Evolutionary conservation across 495 filamentous ascomycete species (phyloP), one percentile per base, ranked within the genome.

Genomic region (Talaromyces stipitatus): DNA sequence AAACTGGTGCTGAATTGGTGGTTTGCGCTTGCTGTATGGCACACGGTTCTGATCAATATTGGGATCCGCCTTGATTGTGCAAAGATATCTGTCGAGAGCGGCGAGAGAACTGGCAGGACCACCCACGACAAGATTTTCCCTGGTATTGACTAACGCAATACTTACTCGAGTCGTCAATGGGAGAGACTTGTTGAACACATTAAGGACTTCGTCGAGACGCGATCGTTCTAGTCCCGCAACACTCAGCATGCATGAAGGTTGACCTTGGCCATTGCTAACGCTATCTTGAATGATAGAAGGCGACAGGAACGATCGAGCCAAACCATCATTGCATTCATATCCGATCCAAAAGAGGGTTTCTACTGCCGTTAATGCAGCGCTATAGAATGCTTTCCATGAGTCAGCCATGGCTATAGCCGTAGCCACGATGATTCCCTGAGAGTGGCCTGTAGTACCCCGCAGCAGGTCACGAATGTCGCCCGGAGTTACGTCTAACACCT

Each of bases 231-330:
- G 84, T 65, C 97, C 94, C 14, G 92, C 88, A 60, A 98, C 91
- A 58, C 91, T 96, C 51, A 98, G 78, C 95, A 97, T 97, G 22
- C 95, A 94, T 2, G 92, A 97, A 4, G 94, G 94, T 4, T 78
- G 80, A 23, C 94, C 94, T 68, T 97, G 92, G 8, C 94, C 92
- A 73, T 91, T 85, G 64, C 96, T 91, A 56, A 90, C 79, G 0
- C 92, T 95, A 66, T 98, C 94, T n/a, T 96, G 79, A 60, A 90
- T 86, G 2, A 82, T 83, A 1, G 95, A 92, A 18, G 91, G 86
- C 55, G 97, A 77, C 1, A 94, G 57, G n/a, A n/a, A 16, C 26
- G 10, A 64, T 43, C 54, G 47, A 20, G 50, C 28, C 1, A 16
- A 54, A 4, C 20, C 12, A 0, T 56, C 10, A 2, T 56, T 18